Base-by-base conservation (phyloP, 2,329 filamentous ascomycete genomes). In the Aspergillus novofumigatus region DNA sequence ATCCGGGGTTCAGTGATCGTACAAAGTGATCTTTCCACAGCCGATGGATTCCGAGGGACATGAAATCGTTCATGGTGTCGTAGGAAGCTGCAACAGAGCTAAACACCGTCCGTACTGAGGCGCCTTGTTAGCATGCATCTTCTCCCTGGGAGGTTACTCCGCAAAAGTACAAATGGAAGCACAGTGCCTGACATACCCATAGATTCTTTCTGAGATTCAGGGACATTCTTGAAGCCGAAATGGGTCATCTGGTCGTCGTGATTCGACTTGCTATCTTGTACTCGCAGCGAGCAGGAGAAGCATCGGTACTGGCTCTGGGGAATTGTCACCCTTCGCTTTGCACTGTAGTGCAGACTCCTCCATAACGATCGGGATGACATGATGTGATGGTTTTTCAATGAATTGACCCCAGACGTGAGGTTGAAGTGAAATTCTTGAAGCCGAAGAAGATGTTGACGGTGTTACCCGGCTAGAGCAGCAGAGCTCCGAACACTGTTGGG, bases 11-110 rank as follows among this genome's bases (percentile, higher is more conserved):
- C 32, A 99, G 84, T 35, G 87, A 88, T 64, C 90, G 87, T 49
- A 99, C 93, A 75, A 97, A 99, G 77, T 96, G 87, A 77, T 97
- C 93, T 80, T 90, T 99, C 94, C 94, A 99, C 41, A 99, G 80
- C 47, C 94, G 89, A 75, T 99, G 94, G 77, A 96, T 92, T 55
- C 94, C 94, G 50, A 99, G 85, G 7, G 94, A 97, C 94, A 99
- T 99, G 65, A 97, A 83, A 75, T 99, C 94, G 78, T 99, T 99
- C 94, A 99, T 99, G 61, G 88, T 89, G 76, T 99, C 94, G 78
- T 99, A 99, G 20, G 89, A 91, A 61, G 90, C 87, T 65, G 94
- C 94, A 44, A 99, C 94, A 64, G 89, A 97, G 75, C 91, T 93
- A 79, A 99, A 99, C 57, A 99, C 94, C 45, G 85, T 86, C 59